Percentiles rank a stretch among this genome's conserved stretches.
Evolutionary conservation across 495 filamentous ascomycete species (phyloP).

Genomic region (Neurospora sp.): DNA sequence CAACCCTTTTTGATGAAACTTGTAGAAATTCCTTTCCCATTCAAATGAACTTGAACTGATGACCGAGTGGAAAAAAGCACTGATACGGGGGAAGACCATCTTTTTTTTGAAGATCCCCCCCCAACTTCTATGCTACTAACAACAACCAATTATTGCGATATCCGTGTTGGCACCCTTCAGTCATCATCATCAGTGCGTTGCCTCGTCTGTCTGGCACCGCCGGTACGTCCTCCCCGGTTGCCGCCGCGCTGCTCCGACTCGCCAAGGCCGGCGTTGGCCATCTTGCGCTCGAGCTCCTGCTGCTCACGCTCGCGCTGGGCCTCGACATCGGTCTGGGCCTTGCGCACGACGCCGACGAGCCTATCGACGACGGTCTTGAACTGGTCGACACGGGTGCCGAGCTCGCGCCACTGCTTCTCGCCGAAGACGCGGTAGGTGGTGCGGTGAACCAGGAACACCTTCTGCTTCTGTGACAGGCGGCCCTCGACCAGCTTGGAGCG

Average conservation of each 20-base stretch:
- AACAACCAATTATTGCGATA: background rate
- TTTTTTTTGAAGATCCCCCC: background rate
- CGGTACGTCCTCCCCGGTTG: background rate
- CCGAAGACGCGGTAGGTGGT: constrained; percentile 93
- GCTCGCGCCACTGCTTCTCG: constrained; percentile 95
- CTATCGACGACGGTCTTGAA: constrained; percentile 71
- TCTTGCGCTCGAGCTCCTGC: constrained; percentile 47
- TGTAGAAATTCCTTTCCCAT: background rate
- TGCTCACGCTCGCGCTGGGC: constrained; percentile 48
- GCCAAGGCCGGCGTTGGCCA: constrained; percentile 33
- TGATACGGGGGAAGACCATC: background rate
- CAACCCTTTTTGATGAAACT: background rate
- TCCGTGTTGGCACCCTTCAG: constrained; percentile 15
- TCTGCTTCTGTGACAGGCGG: constrained; percentile 79
- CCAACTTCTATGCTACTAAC: background rate
- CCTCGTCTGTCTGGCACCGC: constrained; percentile 8
- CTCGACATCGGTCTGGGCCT: constrained; percentile 61
- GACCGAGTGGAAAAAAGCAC: background rate
- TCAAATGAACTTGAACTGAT: background rate
- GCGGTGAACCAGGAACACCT: constrained; percentile 88
- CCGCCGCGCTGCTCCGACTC: constrained; percentile 16
- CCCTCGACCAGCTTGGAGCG: constrained; percentile 90
- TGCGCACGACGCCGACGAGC: constrained; percentile 64
- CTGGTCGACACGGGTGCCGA: constrained; percentile 76
- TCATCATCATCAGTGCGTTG: constrained; percentile 40